Conservation (phyloP, 2,329 filamentous ascomycete species). For the Trichoderma afroharzianum region DNA sequence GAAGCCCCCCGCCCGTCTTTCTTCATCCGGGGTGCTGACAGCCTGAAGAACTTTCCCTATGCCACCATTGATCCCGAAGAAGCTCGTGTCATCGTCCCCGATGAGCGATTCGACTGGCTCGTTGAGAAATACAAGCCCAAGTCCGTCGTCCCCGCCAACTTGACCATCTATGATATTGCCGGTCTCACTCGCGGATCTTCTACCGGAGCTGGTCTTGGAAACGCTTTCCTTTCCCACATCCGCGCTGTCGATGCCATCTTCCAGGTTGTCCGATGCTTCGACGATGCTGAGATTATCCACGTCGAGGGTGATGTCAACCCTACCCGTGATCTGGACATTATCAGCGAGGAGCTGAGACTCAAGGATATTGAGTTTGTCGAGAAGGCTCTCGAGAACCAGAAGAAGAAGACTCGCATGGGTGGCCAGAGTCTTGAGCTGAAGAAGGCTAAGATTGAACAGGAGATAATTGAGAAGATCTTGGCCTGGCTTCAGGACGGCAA, state of each 20-base stretch:
- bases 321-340: conserved; percentile 89
- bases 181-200: conserved; percentile 94
- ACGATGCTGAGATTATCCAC: conserved; percentile 99
- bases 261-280: conserved; percentile 94
- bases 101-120: conserved; percentile 94
- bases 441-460: conserved; percentile 92
- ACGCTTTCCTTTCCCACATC: conserved; percentile 97
- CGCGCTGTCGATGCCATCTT: conserved; percentile 97
- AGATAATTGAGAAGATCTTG: conserved; percentile 86
- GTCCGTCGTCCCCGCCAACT: conserved; percentile 91
- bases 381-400: conserved; percentile 86
- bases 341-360: conserved; percentile 90
- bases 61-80: conserved; percentile 99
- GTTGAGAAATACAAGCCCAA: conserved; percentile 97
- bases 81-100: conserved; percentile 92
- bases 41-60: conserved; percentile 86
- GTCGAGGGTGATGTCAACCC: conserved; percentile 98
- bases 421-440: conserved; percentile 97
- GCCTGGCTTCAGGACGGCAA: conserved; percentile 82
- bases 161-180: conserved; percentile 98
- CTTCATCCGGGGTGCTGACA: conserved; percentile 40
- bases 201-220: conserved; percentile 94
- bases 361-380: conserved; percentile 99
- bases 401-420: conserved; percentile 92
- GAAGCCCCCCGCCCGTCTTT: conserved; percentile 39